phyloP scores from a whole-genome alignment of 2,329 filamentous ascomycete genomes.

The Fusarium proliferatum region DNA sequence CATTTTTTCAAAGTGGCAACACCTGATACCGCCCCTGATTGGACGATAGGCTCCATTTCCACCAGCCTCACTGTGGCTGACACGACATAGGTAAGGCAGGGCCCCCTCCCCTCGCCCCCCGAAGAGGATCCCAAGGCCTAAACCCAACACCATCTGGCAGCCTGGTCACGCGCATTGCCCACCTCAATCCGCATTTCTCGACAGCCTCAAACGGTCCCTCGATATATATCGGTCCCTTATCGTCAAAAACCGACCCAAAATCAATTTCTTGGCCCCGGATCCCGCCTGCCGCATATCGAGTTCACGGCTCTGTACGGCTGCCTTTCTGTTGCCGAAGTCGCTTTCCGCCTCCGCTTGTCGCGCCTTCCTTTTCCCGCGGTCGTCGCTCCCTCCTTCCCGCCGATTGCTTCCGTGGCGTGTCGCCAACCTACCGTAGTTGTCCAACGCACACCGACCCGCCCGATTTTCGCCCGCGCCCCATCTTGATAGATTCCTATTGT shows the following conservation, averaged over 20 bases:
- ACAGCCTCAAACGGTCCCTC: conserved; percentile 48
- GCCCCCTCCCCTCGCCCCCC: conserved; percentile 34
- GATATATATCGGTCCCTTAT: conserved; percentile 40
- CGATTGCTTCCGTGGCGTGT: conserved; percentile 43
- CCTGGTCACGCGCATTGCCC: conserved; percentile 54
- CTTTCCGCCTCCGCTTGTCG: conserved; percentile 24
- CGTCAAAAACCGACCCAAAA: conserved; percentile 19
- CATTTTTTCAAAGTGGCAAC: conserved; percentile 39
- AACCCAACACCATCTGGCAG: conserved; percentile 49
- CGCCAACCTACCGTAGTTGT: conserved; percentile 29
- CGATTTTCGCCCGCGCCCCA: conserved; percentile 30
- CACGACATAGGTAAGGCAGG: conserved; percentile 32
- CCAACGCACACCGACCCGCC: conserved; percentile 36
- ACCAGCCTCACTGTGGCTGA: conserved; percentile 44
- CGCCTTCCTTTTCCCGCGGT: conserved; percentile 36
- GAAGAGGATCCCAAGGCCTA: conserved; percentile 39
- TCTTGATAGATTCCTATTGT: conserved; percentile 36
- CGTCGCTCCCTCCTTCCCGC: conserved; percentile 35
- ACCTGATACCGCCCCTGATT: conserved; percentile 11
- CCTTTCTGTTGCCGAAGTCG: conserved; percentile 28
- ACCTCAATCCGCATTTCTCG: conserved; percentile 48
- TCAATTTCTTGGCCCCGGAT: conserved; percentile 26
- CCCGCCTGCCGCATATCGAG: conserved; percentile 27
- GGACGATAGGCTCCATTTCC: conserved; percentile 11
- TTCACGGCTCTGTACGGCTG: conserved; percentile 17